A percentile compares a stretch with the other conserved stretches of the same genome.
These are phyloP conservation scores for Salvia splendens DNA, from an alignment of 257 asterid species.

Conservation along the genomic window DNA sequence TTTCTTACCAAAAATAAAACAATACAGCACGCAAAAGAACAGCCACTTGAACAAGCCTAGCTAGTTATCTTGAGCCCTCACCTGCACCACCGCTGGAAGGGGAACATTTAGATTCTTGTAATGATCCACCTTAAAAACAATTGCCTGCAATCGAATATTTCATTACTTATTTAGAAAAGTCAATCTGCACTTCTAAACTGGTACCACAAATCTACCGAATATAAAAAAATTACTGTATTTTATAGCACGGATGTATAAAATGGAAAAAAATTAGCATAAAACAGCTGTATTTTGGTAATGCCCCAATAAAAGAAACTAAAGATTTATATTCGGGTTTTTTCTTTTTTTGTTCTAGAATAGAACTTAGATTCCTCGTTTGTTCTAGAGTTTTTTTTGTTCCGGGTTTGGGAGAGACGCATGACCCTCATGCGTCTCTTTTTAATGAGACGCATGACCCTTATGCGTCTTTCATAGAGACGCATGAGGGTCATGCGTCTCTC, in stretches of 20 bases:
- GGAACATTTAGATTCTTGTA: constrained; percentile 85
- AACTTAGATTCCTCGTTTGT: too few relatives aligned
- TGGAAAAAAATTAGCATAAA: constrained; percentile 10
- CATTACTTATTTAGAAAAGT: constrained; percentile 25
- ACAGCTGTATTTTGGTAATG: not conserved
- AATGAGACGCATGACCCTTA: too few relatives aligned
- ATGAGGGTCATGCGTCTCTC: too few relatives aligned
- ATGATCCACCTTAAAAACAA: constrained; percentile 68
- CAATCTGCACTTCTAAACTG: constrained; percentile 27
- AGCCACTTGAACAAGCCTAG: constrained; percentile 23
- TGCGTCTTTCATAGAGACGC: too few relatives aligned
- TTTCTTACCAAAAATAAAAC: constrained; percentile 21
- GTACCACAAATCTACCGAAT: not conserved
- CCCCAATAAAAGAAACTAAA: constrained; percentile 12
- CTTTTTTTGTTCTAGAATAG: too few relatives aligned
- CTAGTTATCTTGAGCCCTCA: constrained; percentile 35
- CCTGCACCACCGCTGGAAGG: constrained; percentile 96
- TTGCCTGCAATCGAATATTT: constrained; percentile 63
- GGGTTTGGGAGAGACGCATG: too few relatives aligned
- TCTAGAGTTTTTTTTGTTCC: too few relatives aligned
- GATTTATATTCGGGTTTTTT: too few relatives aligned
- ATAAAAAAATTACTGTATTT: not conserved
- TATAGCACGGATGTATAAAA: constrained; percentile 6
- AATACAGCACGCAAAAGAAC: constrained; percentile 21
- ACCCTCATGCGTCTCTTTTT: too few relatives aligned